phyloP scores from a whole-genome alignment of 805 yeast species.

The Yarrowia deformans region DNA sequence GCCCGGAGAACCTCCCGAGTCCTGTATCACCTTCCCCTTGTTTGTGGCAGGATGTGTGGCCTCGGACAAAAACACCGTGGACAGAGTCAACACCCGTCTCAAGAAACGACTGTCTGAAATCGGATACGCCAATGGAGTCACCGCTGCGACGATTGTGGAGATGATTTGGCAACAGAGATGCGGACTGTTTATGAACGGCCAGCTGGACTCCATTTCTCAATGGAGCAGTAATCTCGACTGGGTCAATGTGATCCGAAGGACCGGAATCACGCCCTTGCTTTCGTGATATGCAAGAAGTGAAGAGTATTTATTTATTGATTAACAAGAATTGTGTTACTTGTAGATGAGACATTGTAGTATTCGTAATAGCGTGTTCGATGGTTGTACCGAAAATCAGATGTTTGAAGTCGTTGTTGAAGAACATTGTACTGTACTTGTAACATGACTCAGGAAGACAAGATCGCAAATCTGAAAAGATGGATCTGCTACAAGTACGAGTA shows the following conservation, averaged over 20 bases:
- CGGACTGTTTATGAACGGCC: slow-evolving; percentile 33
- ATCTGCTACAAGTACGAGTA: too few relatives aligned
- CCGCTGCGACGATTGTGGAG: slow-evolving; percentile 34
- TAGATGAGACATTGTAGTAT: too few relatives aligned
- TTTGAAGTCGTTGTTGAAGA: too few relatives aligned
- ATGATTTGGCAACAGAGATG: slow-evolving; percentile 37
- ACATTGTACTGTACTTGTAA: too few relatives aligned
- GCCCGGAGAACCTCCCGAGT: slow-evolving; percentile 38
- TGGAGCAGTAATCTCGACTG: slow-evolving; percentile 38
- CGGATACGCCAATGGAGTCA: slow-evolving; percentile 38
- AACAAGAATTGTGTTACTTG: too few relatives aligned
- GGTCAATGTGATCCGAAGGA: slow-evolving; percentile 34
- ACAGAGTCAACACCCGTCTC: slow-evolving; percentile 22
- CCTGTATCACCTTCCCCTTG: slow-evolving; percentile 34
- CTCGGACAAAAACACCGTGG: slow-evolving; percentile 15
- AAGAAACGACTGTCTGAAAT: slow-evolving; percentile 30
- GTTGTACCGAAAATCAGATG: too few relatives aligned
- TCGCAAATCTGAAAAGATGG: too few relatives aligned
- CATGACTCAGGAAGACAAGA: too few relatives aligned
- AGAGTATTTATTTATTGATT: not conserved
- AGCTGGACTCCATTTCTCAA: slow-evolving; percentile 24
- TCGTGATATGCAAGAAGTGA: not conserved
- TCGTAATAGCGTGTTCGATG: too few relatives aligned
- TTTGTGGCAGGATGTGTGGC: slow-evolving; percentile 39
- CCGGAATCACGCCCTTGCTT: slow-evolving; percentile 34